These are phyloP conservation scores for Fusarium pilosicola DNA, from an alignment of 2,329 filamentous ascomycete species.

Conservation along the genomic window DNA sequence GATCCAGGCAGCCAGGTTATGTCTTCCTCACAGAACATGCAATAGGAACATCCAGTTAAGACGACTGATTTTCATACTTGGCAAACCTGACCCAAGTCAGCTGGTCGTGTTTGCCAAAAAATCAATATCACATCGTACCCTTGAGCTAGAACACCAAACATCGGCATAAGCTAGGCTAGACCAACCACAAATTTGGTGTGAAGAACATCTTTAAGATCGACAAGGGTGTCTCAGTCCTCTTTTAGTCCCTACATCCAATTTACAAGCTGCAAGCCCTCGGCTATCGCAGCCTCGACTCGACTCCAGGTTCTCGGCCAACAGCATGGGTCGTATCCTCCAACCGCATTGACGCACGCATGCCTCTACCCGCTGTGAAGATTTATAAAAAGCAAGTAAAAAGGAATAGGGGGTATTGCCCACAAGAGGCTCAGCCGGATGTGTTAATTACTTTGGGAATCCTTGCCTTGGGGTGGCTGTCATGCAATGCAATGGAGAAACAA, in stretches of 20 bases:
- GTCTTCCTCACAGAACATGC: neutral
- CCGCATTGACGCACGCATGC: slow-evolving; percentile 9
- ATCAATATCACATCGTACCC: neutral
- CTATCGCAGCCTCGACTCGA: slow-evolving; percentile 39
- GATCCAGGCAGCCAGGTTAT: neutral
- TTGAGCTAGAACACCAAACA: neutral
- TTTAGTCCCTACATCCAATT: slow-evolving; percentile 11
- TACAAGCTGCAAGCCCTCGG: slow-evolving; percentile 30
- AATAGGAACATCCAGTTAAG: neutral
- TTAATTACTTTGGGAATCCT: slow-evolving; percentile 12
- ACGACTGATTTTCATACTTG: neutral
- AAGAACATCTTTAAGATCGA: slow-evolving; percentile 36
- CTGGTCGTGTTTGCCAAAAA: neutral
- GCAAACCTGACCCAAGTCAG: neutral
- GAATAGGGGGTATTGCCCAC: neutral
- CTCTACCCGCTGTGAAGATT: slow-evolving; percentile 13
- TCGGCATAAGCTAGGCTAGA: slow-evolving; percentile 15
- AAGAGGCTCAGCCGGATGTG: neutral
- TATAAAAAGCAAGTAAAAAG: slow-evolving; percentile 16
- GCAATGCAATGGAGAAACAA: slow-evolving; percentile 22
- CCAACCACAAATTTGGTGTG: slow-evolving; percentile 39
- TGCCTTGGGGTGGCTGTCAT: slow-evolving; percentile 23
- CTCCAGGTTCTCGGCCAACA: slow-evolving; percentile 29
- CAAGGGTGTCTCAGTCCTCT: slow-evolving; percentile 36
- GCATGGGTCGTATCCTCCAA: slow-evolving; percentile 22